phyloP scores from a whole-genome alignment of 176 grass and related monocot genomes.

The Phyllostachys edulis region DNA sequence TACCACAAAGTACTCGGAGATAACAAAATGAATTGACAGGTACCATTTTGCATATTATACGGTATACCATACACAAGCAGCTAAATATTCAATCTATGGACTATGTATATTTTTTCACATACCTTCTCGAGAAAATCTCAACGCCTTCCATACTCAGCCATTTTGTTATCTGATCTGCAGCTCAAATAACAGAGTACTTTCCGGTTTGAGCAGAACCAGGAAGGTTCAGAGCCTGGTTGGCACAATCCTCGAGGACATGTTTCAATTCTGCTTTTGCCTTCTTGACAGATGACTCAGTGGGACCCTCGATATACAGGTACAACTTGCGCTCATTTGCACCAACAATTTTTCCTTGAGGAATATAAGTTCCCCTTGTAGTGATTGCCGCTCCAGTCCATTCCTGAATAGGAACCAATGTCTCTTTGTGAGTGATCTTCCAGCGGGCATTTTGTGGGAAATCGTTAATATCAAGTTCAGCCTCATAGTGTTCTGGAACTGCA shows the following conservation, averaged over 20 bases:
- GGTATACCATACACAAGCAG: neutral
- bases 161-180: conserved; percentile 9
- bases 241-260: conserved; percentile 82
- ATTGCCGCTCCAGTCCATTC: conserved; percentile 91
- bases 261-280: conserved; percentile 94
- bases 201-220: conserved; percentile 82
- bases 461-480: conserved; percentile 95
- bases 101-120: neutral
- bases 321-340: conserved; percentile 82
- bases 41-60: neutral
- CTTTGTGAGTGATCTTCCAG: conserved; percentile 95
- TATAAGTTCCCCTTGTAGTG: conserved; percentile 81
- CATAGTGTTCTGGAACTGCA: conserved; percentile 89
- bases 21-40: conserved; percentile 10
- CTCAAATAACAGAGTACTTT: conserved; percentile 93
- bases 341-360: conserved; percentile 80
- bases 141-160: neutral
- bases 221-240: conserved; percentile 73
- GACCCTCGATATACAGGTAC: conserved; percentile 89
- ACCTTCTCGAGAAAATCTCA: conserved; percentile 31
- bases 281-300: conserved; percentile 84
- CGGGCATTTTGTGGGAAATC: conserved; percentile 94
- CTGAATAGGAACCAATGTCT: conserved; percentile 84
- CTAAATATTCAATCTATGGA: neutral
- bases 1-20: neutral